phyloP scores from a whole-genome alignment of 2,329 filamentous ascomycete genomes.

The Pseudogymnoascus sp. region DNA sequence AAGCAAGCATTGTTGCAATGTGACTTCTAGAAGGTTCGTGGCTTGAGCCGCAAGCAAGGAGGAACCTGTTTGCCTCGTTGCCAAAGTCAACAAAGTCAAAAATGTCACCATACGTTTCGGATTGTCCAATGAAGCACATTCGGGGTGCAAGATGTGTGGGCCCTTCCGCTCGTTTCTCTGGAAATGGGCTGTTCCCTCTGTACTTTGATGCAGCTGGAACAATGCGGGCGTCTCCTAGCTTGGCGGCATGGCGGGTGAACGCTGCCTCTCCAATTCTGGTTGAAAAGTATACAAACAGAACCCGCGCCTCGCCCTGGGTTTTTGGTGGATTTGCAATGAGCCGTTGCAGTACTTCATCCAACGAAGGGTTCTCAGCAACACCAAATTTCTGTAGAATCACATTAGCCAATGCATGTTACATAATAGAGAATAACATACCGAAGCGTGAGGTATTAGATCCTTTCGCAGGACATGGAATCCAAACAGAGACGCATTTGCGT shows the following conservation, averaged over 20 bases:
- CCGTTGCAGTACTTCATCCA: conserved; percentile 66
- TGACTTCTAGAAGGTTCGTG: conserved; percentile 82
- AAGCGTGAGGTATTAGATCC: conserved; percentile 72
- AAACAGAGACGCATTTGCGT: conserved; percentile 66
- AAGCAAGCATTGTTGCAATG: conserved; percentile 74
- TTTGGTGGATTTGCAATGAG: conserved; percentile 66
- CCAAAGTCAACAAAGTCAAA: conserved; percentile 98
- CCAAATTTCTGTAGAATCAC: conserved; percentile 59
- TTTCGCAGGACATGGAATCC: conserved; percentile 71
- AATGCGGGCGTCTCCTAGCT: conserved; percentile 58
- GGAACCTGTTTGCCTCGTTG: conserved; percentile 74
- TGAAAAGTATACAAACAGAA: conserved; percentile 77
- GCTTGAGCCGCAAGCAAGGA: conserved; percentile 84
- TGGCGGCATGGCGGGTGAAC: conserved; percentile 45
- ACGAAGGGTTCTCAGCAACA: conserved; percentile 72
- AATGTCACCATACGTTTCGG: conserved; percentile 69
- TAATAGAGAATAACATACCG: conserved; percentile 29
- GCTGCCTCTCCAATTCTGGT: conserved; percentile 68
- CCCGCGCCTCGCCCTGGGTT: conserved; percentile 56
- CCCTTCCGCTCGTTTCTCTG: conserved; percentile 36
- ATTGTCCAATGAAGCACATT: conserved; percentile 72
- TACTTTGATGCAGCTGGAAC: conserved; percentile 54
- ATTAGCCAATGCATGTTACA: background rate
- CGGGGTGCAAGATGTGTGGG: conserved; percentile 58
- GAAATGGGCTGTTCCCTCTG: conserved; percentile 20